Percentiles rank a stretch among this genome's conserved stretches.
These are phyloP conservation scores for Centaurea solstitialis DNA, from an alignment of 129 eudicot genomes.

Conservation along the genomic window DNA sequence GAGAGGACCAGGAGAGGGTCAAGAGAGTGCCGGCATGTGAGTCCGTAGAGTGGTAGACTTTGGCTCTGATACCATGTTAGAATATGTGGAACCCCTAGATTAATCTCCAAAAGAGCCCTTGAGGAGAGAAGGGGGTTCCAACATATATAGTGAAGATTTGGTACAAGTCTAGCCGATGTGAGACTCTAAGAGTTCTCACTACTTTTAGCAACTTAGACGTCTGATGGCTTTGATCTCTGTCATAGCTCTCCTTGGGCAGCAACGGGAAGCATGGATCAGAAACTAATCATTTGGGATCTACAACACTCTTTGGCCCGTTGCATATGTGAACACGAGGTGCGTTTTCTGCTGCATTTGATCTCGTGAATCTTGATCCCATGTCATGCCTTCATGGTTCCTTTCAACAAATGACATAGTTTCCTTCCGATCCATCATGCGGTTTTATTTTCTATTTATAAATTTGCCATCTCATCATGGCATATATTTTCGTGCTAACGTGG, in stretches of 20 bases:
- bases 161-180: too few relatives aligned
- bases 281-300: slow-evolving; percentile 86
- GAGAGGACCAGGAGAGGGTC: too few relatives aligned
- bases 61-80: too few relatives aligned
- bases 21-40: too few relatives aligned
- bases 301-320: slow-evolving; percentile 68
- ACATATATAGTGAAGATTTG: too few relatives aligned
- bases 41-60: too few relatives aligned
- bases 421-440: background rate
- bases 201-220: background rate
- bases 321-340: slow-evolving; percentile 87
- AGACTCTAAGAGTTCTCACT: background rate
- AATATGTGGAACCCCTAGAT: too few relatives aligned
- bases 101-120: too few relatives aligned
- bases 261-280: slow-evolving; percentile 90
- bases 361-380: background rate
- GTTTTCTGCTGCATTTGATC: slow-evolving; percentile 8
- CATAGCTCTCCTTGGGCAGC: slow-evolving; percentile 83
- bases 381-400: background rate
- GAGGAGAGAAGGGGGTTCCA: too few relatives aligned
- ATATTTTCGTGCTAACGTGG: background rate
- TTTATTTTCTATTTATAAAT: background rate
- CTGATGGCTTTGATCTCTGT: slow-evolving; percentile 13
- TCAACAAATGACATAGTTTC: background rate
- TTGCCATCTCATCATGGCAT: background rate